phyloP scores from a whole-genome alignment of 2,329 filamentous ascomycete species.

The Curvularia sp. region DNA sequence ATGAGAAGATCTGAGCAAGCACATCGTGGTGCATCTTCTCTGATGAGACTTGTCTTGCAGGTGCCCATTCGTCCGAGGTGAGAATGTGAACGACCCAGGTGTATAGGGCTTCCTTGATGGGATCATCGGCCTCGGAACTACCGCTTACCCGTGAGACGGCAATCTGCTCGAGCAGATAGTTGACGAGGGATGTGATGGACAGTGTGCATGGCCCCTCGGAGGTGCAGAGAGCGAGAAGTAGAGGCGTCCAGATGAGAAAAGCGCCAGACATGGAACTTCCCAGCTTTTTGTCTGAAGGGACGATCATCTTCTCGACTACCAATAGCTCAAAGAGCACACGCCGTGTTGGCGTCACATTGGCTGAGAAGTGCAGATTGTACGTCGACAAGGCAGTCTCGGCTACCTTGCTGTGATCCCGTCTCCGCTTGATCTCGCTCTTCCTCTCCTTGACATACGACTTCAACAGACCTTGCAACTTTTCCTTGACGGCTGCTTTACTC shows the following conservation, averaged over 20 bases:
- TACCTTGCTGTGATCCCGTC: constrained; percentile 22
- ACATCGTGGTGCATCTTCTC: constrained; percentile 18
- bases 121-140: constrained; percentile 22
- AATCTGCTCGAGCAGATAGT: constrained; percentile 49
- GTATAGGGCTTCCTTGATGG: constrained; percentile 53
- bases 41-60: constrained; percentile 17
- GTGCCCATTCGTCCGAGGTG: constrained; percentile 48
- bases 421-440: constrained; percentile 41
- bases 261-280: constrained; percentile 52
- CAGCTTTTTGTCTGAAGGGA: constrained; percentile 47
- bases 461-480: constrained; percentile 39
- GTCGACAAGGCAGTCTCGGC: constrained; percentile 27
- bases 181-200: constrained; percentile 42
- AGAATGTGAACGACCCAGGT: constrained; percentile 60
- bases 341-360: constrained; percentile 10
- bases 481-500: constrained; percentile 19
- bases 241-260: constrained; percentile 54
- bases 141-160: background rate
- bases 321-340: constrained; percentile 33
- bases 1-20: constrained; percentile 42
- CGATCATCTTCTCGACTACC: constrained; percentile 45
- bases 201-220: constrained; percentile 34
- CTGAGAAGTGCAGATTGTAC: constrained; percentile 22
- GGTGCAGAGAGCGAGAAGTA: constrained; percentile 49
- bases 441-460: constrained; percentile 44